Evolutionary conservation across 1,139 yeast genomes (phyloP), one percentile per base, ranked within the genome.

Genomic region (Kluyveromyces marxianus): DNA sequence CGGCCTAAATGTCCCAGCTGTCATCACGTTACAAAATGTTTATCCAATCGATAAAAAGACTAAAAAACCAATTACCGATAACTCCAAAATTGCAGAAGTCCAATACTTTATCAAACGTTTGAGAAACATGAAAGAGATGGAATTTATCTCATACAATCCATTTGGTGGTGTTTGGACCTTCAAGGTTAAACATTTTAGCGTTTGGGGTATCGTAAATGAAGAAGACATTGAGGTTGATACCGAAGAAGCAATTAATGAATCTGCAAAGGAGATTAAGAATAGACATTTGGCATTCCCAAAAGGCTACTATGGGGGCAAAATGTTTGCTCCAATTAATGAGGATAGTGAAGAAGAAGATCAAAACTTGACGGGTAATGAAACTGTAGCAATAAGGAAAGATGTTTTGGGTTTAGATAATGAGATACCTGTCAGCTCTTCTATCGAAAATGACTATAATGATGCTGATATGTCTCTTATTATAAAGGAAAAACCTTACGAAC

Each of bases 171-270:
- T 76, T 5, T 89, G 92, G 89, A 80, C 84, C 0, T 89, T 88
- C 65, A 77, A 73, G 55, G 97, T 92, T 1, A 81, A 84, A 53
- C 98, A 92, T 68, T 92, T 92, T 59, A 88, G 96, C 68, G 77
- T 84, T 4, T 92, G 97, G 96, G 97, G 97, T 3, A 68, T 92
- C 41, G 74, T 83, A 25, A 89, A 83, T 48, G 85, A 80, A 28
- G 80, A 76, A 38, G 83, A 79, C 48, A 77, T 72, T 5, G 79
- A 77, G 35, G 74, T 74, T 34, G 81, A 75, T 47, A 72, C 63
- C 48, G 67, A 67, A 39, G 65, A 66, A 41, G 48, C 62, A 48
- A 60, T 57, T 47, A 49, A 66, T 53, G 68, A 69, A 43, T 58
- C 68, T 37, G 58, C 59, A 44, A 74, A 68, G 47, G 42, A 38